Base-by-base conservation (phyloP, 306 rosid species). In the Erythrophleum fordii region DNA sequence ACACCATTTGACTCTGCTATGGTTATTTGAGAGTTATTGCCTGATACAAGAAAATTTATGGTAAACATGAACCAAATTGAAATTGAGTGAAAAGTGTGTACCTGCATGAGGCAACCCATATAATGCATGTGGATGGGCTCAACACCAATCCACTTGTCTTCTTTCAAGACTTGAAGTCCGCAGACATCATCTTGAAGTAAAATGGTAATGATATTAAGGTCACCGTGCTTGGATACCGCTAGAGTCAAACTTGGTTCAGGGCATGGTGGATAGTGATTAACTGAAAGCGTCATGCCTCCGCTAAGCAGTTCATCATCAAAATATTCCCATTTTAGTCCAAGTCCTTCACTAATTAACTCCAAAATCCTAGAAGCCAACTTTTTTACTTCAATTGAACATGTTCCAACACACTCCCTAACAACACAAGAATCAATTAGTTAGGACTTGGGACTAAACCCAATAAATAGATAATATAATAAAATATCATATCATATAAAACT, bases 241-340 rank as follows among this genome's bases (percentile, higher is more conserved):
- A 73, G 26, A 25, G 85, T 51, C 35, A 85, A 77, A 69, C 81
- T 85, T 77, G 85, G 88, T 29, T 85, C 71, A 5, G 88, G 88
- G 17, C 83, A 81, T 28, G 64, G 34, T 11, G 85, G 88, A 59
- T 81, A 81, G 34, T 77, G 75, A 73, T 77, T 67, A 6, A 73
- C 44, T 23, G 13, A 0, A 1, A 81, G 5, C 4, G 5, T 0
- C 51, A 81, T 26, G 16, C 73, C 37, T 6, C 68, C 83, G 12
- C 75, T 51, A n/a, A 58, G 65, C 11, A 77, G 75, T 61, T 78
- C 81, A 1, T 67, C 55, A 0, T 77, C 85, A 60, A 81, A 80
- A 78, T 73, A 85, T n/a, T 45, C 81, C 69, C 37, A 3, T 34
- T 72, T 16, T 48, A 52, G 53, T 28, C 64, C 64, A 46, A 35